Conservation (phyloP, 140 eudicot species). For the Flaveria floridana region DNA sequence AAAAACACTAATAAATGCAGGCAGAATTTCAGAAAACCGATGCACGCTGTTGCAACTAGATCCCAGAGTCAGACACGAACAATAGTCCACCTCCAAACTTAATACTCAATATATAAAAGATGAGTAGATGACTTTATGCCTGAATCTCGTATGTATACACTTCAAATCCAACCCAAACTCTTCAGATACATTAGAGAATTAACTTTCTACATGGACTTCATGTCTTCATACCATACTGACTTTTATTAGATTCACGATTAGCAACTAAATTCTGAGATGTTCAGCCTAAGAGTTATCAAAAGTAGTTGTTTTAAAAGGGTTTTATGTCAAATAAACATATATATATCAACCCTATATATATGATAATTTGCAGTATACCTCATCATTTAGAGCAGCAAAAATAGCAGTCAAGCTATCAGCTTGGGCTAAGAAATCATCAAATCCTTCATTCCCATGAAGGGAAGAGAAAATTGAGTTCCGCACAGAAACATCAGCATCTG, state of each 20-base stretch:
- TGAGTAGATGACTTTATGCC: not conserved
- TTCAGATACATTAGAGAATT: not conserved
- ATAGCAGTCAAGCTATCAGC: constrained; percentile 96
- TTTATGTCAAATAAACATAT: constrained; percentile 11
- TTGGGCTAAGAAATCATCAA: constrained; percentile 87
- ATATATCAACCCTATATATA: not conserved
- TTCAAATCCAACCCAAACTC: not conserved
- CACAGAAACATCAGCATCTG: constrained; percentile 95
- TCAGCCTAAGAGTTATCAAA: not conserved
- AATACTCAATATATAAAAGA: constrained; percentile 2
- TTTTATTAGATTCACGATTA: not conserved
- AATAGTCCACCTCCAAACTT: constrained; percentile 4
- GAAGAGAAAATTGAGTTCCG: constrained; percentile 79
- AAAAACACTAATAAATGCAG: constrained; percentile 9
- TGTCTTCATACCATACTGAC: not conserved
- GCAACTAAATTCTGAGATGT: not conserved
- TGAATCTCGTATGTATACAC: not conserved
- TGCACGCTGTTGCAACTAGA: constrained; percentile 5
- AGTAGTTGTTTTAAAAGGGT: not conserved
- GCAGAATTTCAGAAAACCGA: not conserved
- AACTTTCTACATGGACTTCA: not conserved
- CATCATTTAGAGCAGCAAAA: constrained; percentile 92
- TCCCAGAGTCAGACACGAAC: not conserved
- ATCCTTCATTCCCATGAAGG: constrained; percentile 69
- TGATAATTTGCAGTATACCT: constrained; percentile 46